phyloP scores from a whole-genome alignment of 345 rosid species.

The Arabidopsis suecica region DNA sequence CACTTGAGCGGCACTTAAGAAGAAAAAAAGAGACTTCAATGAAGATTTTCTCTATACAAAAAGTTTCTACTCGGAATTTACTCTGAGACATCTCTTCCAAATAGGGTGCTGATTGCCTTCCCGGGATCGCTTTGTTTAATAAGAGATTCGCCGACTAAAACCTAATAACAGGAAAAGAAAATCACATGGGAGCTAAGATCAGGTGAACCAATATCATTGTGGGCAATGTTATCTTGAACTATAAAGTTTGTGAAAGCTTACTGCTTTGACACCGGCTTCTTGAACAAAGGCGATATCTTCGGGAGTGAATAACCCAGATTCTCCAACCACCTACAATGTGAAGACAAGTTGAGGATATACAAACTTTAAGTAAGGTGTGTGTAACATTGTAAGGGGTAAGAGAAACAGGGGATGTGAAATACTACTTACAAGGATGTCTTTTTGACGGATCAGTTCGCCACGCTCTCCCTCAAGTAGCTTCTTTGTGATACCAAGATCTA shows the following conservation, averaged over 20 bases:
- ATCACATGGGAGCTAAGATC: background rate
- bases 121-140: constrained; percentile 78
- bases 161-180: constrained; percentile 51
- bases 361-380: background rate
- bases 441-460: constrained; percentile 70
- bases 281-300: constrained; percentile 84
- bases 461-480: constrained; percentile 86
- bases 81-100: constrained; percentile 74
- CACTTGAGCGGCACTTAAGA: background rate
- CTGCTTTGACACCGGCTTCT: constrained; percentile 94
- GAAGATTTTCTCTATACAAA: constrained; percentile 41
- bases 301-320: constrained; percentile 85
- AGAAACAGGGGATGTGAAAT: background rate
- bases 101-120: constrained; percentile 70
- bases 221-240: constrained; percentile 3
- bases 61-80: constrained; percentile 39
- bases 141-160: constrained; percentile 92
- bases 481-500: constrained; percentile 84
- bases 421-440: constrained; percentile 75
- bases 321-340: constrained; percentile 78
- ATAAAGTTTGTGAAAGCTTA: constrained; percentile 48
- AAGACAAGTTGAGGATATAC: constrained; percentile 25
- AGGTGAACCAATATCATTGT: constrained; percentile 11
- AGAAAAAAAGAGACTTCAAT: background rate
- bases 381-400: background rate